These are phyloP conservation scores for Trypanosoma rangeli DNA, from an alignment of 208 protist species.

Conservation along the genomic window DNA sequence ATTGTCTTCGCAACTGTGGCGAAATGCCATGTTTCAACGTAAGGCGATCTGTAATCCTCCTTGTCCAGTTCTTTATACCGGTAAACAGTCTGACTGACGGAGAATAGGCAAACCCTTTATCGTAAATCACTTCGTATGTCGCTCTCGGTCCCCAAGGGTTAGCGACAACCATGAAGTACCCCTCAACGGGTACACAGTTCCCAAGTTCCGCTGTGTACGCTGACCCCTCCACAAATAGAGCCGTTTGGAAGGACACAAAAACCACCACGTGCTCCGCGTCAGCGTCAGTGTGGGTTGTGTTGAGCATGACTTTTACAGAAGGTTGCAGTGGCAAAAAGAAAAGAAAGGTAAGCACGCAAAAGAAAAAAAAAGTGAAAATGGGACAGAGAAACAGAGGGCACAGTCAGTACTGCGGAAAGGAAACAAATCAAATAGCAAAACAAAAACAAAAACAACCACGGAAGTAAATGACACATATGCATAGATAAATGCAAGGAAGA, in stretches of 20 bases:
- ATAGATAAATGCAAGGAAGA: not conserved
- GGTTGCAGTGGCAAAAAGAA: not conserved
- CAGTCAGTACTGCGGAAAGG: not conserved
- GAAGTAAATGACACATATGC: not conserved
- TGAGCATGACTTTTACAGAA: constrained; percentile 14
- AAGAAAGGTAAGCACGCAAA: constrained; percentile 14
- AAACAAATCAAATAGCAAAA: constrained; percentile 11
- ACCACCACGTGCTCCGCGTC: constrained; percentile 18
- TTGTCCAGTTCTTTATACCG: not conserved
- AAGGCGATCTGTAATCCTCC: constrained; percentile 11
- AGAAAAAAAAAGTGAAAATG: constrained; percentile 19
- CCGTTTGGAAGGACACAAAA: constrained; percentile 21
- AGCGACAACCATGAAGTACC: constrained; percentile 12
- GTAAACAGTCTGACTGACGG: not conserved
- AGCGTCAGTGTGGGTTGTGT: not conserved
- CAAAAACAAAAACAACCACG: not conserved
- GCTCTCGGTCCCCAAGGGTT: constrained; percentile 12
- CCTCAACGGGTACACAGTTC: constrained; percentile 17
- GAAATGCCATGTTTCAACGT: constrained; percentile 13
- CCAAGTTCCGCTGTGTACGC: not conserved
- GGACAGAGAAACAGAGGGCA: not conserved
- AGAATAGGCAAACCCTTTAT: constrained; percentile 16
- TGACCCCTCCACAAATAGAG: constrained; percentile 2
- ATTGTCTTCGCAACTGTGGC: not conserved
- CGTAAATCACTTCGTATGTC: constrained; percentile 1